phyloP scores from a whole-genome alignment of 805 yeast species.

The Saccharomycopsis malanga region DNA sequence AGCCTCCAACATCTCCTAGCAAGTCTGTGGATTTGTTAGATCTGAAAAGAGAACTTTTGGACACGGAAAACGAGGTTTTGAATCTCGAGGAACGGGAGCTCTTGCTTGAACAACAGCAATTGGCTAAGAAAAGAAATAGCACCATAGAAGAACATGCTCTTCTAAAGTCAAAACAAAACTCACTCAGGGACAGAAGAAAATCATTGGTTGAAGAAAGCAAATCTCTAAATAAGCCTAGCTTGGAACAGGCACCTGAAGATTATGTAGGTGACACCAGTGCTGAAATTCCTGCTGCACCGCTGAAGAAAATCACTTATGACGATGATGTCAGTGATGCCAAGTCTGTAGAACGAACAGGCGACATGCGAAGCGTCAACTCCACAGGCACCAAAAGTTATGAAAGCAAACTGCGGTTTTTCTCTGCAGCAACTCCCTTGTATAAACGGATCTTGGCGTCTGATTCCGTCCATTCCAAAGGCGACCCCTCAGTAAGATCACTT shows the following conservation, averaged over 20 bases:
- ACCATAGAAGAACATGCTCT: background rate
- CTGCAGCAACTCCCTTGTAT: slow-evolving; percentile 1
- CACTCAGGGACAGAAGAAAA: background rate
- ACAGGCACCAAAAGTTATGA: background rate
- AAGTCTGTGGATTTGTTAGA: background rate
- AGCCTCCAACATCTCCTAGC: background rate
- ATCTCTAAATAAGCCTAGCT: background rate
- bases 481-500: slow-evolving; percentile 9
- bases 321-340: background rate
- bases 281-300: background rate
- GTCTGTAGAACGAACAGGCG: background rate
- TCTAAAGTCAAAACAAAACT: background rate
- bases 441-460: slow-evolving; percentile 2
- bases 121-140: background rate
- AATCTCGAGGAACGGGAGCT: background rate
- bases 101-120: background rate
- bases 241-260: background rate
- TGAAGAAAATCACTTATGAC: background rate
- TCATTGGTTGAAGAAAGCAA: background rate
- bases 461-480: slow-evolving; percentile 4
- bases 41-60: background rate
- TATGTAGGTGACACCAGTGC: background rate
- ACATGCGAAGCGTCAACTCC: background rate
- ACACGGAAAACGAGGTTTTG: slow-evolving; percentile 2
- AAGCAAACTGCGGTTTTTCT: background rate